Evolutionary conservation across 495 filamentous ascomycete species (phyloP), one percentile per base, ranked within the genome.

Genomic region (Penicillium soppii): DNA sequence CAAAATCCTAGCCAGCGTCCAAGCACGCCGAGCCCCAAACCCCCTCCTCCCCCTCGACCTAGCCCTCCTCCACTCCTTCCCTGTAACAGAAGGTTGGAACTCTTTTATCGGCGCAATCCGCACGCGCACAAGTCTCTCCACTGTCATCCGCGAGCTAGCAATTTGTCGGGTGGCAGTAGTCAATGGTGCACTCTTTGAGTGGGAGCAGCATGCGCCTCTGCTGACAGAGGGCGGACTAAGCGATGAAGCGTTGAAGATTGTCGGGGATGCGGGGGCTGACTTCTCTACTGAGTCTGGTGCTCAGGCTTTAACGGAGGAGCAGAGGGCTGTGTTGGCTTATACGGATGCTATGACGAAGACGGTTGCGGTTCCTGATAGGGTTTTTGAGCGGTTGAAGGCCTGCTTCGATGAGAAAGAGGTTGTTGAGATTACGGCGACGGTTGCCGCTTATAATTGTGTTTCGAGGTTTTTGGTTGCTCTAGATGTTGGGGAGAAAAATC

Each of bases 381-480:
- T 85, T 16, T 92, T 91, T 69, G 78, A 52, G 33, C 63, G 62
- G 57, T 49, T 92, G 57, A 85, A 74, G 67, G 61, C 44, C 22
- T 43, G 71, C 17, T 92, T 89, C 55, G 68, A 57, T 16, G 84
- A 90, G 47, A 76, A 75, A 66, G 84, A 90, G 73, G 71, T 88
- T 27, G 86, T 92, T 27, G 89, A 94, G 73, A 77, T 91, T 52
- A 89, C 85, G 47, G 82, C 88, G 13, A 90, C 87, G 20, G 82
- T 86, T 53, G 88, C 85, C n/a, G 83, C 82, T 23, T 95, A 96
- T 63, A 95, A 95, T 63, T 91, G 88, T 67, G 90, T 96, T 9
- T 89, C 86, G 57, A 76, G 90, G 40, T 92, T 95, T 58, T 68
- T 95, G 54, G 89, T 95, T 25, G 89, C 89, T 16, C 62, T 96